Evolutionary conservation across 176 grass and related monocot species (phyloP), one percentile per base, ranked within the genome.

Genomic region (Leersia perrieri): DNA sequence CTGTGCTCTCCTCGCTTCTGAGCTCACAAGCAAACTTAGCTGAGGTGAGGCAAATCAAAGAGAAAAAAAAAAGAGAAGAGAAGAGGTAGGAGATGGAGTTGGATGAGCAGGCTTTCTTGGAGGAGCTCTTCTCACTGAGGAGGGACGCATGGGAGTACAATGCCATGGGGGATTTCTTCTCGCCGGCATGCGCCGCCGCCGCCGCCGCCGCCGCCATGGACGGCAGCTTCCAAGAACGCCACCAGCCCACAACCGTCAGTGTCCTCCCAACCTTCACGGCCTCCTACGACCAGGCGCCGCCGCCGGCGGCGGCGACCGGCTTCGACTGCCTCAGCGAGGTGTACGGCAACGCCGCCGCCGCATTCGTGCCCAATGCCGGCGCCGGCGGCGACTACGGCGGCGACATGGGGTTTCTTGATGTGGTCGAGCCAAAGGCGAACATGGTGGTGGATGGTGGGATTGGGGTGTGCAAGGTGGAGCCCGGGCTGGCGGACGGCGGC

Each of bases 321-420:
- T 98, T 91, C 86, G 96, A 95, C 86, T 98, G 84, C 90, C 72
- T 98, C 22, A 89, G 79, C 69, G 89, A 96, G 58, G 85, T 93
- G 10, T 95, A 93, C 84, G 75, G 88, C 64, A 72, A 32, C 47
- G 75, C 51, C 11, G 53, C 51, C 14, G 41, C 44, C 53, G 84
- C 87, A 58, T 86, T 86, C 25, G 84, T 29, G 2, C 38, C 35
- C 32, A 83, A 81, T 66, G 78, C 69, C 0, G 41, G 47, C 32
- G 79, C 33, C 0, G 57, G 58, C 23, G 82, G 58, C 23, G 82
- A 68, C 75, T 31, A 73, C 66, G 78, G 87, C 82, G 33, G 76
- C 80, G 85, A 91, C 60, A 89, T 89, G 82, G 94, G 86, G 38
- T 81, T 84, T n/a, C 88, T 85, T 29, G 88, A 72, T 26, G 66